Evolutionary conservation across 306 rosid species (phyloP), one percentile per base, ranked within the genome.

Genomic region (Fragaria ananassa): DNA sequence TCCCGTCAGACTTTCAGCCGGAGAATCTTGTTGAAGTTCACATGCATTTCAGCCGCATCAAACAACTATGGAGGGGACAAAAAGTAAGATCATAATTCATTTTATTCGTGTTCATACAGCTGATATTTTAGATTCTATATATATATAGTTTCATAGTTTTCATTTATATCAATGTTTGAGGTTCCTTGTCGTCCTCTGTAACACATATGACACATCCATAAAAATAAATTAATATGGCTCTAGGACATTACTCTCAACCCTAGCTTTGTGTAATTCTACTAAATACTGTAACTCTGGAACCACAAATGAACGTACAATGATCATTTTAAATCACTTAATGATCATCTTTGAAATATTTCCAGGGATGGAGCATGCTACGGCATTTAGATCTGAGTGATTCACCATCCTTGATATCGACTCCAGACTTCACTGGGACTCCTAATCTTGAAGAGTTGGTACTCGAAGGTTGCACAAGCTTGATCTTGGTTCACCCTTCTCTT

Each of bases 401-500:
- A 61, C 3, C 0, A 25, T 27, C 6, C 66, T 61, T 61, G 3
- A 12, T 4, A 1, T 61, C 66, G 10, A 29, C 66, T 61, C 66
- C 66, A 25, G 66, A 61, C 41, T 61, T 61, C 66, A 27, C 19
- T 29, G 39, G 1, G 18, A 19, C 11, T 61, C 66, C 66, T 4
- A 0, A 70, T 47, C 81, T 78, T 41, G 25, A 47, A 63, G 23
- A 10, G 47, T 61, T 78, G 41, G 63, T 44, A 4, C 81, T 78
- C 34, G 23, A 61, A 47, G 21, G 18, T 9, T 78, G 81, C 29
- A 60, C 21, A 12, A 71, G 50, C 39, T 61, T 78, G 41, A 53
- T 78, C 57, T 42, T 47, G 42, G 18, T 78, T 60, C 81, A 78
- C 56, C 76, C 71, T 15, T 70, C 81, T 15, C 19, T 61, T 27